phyloP scores from a whole-genome alignment of 2,329 filamentous ascomycete genomes.

The Fusarium sororula region DNA sequence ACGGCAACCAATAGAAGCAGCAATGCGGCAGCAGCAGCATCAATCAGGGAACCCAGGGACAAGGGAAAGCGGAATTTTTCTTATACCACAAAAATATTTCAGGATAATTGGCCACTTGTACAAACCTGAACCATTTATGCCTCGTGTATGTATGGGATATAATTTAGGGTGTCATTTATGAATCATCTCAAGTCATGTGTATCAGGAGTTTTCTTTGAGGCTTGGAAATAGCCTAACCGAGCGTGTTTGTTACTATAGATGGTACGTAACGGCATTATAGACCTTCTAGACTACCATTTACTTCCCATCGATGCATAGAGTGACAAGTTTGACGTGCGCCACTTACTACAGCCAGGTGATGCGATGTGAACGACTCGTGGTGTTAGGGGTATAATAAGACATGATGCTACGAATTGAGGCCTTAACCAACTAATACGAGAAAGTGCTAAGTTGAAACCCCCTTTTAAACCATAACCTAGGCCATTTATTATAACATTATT shows the following conservation, averaged over 20 bases:
- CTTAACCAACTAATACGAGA: background rate
- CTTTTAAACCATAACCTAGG: background rate
- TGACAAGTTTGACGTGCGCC: background rate
- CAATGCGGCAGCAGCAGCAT: conserved; percentile 4
- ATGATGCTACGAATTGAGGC: background rate
- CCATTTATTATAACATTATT: background rate
- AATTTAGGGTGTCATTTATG: conserved; percentile 29
- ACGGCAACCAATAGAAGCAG: conserved; percentile 53
- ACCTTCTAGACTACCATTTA: conserved; percentile 7
- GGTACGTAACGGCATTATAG: conserved; percentile 22
- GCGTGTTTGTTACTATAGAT: conserved; percentile 26
- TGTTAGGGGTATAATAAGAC: background rate
- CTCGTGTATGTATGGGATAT: conserved; percentile 38
- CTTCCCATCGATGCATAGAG: background rate
- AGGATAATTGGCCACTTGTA: conserved; percentile 38
- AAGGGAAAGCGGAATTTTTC: conserved; percentile 30
- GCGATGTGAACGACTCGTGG: background rate
- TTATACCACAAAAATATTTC: conserved; percentile 28
- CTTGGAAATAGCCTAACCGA: background rate
- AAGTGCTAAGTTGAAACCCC: too few relatives aligned
- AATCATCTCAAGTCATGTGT: conserved; percentile 16
- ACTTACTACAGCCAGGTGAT: background rate
- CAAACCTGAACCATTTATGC: conserved; percentile 31
- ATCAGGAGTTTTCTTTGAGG: conserved; percentile 15
- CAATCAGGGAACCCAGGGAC: conserved; percentile 4